Conservation (phyloP, 2,329 filamentous ascomycete species). For the Fusarium subglutinans region DNA sequence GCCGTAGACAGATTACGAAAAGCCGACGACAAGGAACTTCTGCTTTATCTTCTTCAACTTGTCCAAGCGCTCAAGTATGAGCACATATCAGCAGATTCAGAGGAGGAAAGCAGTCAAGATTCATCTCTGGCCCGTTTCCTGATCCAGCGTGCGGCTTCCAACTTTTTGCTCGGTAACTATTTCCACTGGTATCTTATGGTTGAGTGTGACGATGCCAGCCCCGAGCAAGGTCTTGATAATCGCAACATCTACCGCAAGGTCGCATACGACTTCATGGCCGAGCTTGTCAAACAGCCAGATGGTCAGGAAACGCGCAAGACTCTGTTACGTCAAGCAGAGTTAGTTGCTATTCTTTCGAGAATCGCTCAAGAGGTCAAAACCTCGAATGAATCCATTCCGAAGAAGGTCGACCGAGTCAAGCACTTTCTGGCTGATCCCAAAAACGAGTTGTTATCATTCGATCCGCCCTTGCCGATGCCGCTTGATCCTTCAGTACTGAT, state of each 20-base stretch:
- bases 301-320: constrained; percentile 79
- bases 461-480: constrained; percentile 86
- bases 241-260: constrained; percentile 91
- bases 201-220: constrained; percentile 87
- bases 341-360: constrained; percentile 86
- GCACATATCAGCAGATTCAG: constrained; percentile 69
- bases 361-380: constrained; percentile 89
- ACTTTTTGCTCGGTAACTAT: constrained; percentile 92
- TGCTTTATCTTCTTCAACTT: constrained; percentile 90
- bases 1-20: constrained; percentile 92
- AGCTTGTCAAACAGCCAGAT: constrained; percentile 76
- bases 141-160: constrained; percentile 85
- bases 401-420: constrained; percentile 87
- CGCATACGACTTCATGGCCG: constrained; percentile 94
- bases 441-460: constrained; percentile 85
- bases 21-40: constrained; percentile 89
- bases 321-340: constrained; percentile 86
- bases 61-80: constrained; percentile 97
- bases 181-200: constrained; percentile 99
- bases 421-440: constrained; percentile 86
- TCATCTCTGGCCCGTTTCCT: constrained; percentile 91
- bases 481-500: constrained; percentile 86
- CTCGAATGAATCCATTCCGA: constrained; percentile 77
- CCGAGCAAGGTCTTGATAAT: constrained; percentile 77
- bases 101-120: constrained; percentile 70